Evolutionary conservation across 306 rosid species (phyloP).

Genomic region (Cyclanthera cordifolia): DNA sequence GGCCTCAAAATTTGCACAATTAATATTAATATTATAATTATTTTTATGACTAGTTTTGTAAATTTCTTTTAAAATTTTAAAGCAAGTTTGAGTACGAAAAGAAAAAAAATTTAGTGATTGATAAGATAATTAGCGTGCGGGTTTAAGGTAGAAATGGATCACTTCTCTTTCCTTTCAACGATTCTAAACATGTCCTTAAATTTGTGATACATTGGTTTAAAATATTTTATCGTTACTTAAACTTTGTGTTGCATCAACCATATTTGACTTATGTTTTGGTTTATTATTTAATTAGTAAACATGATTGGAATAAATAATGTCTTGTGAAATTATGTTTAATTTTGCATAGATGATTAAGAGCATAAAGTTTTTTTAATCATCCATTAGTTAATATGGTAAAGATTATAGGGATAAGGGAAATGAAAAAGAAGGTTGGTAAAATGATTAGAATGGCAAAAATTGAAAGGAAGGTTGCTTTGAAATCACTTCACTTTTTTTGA

Average conservation of each 20-base stretch:
- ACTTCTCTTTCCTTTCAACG: too few relatives aligned
- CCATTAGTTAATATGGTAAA: not conserved
- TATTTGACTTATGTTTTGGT: not conserved
- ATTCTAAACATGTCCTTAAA: too few relatives aligned
- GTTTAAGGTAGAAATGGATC: too few relatives aligned
- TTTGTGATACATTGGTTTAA: too few relatives aligned
- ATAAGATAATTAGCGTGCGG: too few relatives aligned
- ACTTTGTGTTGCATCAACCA: too few relatives aligned
- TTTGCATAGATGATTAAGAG: not conserved
- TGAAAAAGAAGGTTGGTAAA: not conserved
- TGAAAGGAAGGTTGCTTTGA: conserved; percentile 10
- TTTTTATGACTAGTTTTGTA: too few relatives aligned
- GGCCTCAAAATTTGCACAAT: not conserved
- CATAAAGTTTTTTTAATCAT: not conserved
- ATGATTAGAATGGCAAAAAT: not conserved
- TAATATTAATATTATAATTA: too few relatives aligned
- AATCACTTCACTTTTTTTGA: conserved; percentile 7
- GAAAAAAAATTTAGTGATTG: too few relatives aligned
- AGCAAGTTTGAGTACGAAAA: too few relatives aligned
- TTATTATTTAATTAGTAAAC: not conserved
- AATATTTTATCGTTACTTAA: too few relatives aligned
- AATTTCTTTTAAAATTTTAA: too few relatives aligned
- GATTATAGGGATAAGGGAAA: not conserved
- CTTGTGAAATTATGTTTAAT: not conserved
- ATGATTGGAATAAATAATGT: not conserved